These are phyloP conservation scores for Lentinula boryana DNA, from an alignment of 768 basidiomycete genomes.

Conservation along the genomic window DNA sequence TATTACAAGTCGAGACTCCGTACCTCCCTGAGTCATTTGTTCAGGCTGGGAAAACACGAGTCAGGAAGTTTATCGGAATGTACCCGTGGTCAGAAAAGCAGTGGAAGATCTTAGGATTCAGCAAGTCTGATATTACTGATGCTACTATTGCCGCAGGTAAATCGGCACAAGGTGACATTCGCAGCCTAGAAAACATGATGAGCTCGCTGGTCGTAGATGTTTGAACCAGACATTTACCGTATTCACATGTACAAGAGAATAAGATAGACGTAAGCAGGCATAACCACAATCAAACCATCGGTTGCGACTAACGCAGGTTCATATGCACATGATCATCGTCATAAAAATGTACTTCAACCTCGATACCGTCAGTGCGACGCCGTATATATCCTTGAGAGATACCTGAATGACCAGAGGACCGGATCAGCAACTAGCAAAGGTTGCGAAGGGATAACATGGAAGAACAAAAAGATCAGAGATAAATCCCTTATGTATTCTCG, in stretches of 20 bases:
- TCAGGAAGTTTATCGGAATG: conserved; percentile 1
- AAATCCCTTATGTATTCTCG: background rate
- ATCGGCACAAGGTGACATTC: background rate
- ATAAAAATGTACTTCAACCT: too few species aligned
- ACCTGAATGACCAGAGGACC: too few species aligned
- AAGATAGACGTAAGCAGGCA: too few species aligned
- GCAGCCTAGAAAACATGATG: background rate
- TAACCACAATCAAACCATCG: too few species aligned
- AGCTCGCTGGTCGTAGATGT: background rate
- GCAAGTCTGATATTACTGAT: conserved; percentile 1
- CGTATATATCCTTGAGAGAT: too few species aligned
- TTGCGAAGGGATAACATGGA: background rate
- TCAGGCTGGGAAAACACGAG: conserved; percentile 6
- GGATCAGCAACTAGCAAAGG: too few species aligned
- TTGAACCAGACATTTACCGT: background rate
- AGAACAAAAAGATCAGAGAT: background rate
- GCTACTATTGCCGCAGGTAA: background rate
- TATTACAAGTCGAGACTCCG: background rate
- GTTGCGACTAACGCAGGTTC: too few species aligned
- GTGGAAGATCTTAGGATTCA: conserved; percentile 9
- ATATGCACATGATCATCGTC: too few species aligned
- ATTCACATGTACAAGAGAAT: too few species aligned
- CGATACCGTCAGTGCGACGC: too few species aligned
- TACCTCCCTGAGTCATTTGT: conserved; percentile 11
- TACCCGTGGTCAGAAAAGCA: conserved; percentile 4